Percentiles rank a stretch among this genome's conserved stretches.
Evolutionary conservation across 106 monocot genomes (phyloP).

Genomic region (Acorus gramineus): DNA sequence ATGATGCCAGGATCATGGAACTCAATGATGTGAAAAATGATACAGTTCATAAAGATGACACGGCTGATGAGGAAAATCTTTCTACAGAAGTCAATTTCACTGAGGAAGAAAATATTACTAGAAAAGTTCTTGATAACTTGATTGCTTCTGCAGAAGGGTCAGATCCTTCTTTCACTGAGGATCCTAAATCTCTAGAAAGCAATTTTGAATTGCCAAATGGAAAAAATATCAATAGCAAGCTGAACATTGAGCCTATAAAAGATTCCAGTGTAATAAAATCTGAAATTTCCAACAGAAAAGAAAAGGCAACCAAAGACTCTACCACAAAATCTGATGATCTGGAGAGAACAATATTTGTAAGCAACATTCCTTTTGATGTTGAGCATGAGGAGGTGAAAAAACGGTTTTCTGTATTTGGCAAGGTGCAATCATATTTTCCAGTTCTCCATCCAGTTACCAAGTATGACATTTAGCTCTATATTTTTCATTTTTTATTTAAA

Average conservation of each 20-base stretch:
- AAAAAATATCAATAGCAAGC: constrained; percentile 10
- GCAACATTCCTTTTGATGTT: constrained; percentile 89
- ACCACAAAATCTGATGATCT: constrained; percentile 34
- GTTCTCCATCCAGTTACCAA: constrained; percentile 90
- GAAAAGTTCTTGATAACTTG: constrained; percentile 63
- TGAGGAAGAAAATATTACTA: constrained; percentile 62
- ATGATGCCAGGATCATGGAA: constrained; percentile 1
- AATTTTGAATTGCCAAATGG: background rate
- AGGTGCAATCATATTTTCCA: constrained; percentile 52
- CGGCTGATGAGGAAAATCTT: constrained; percentile 10
- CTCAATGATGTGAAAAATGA: background rate
- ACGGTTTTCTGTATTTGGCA: constrained; percentile 79
- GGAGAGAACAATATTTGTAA: constrained; percentile 77
- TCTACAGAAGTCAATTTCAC: constrained; percentile 32
- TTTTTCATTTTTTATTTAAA: too few relatives aligned
- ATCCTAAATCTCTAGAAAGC: constrained; percentile 21
- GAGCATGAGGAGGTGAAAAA: constrained; percentile 70
- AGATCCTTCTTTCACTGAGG: constrained; percentile 7
- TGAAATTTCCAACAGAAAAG: constrained; percentile 12
- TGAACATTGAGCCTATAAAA: constrained; percentile 11
- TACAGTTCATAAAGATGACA: constrained; percentile 9
- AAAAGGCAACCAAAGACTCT: constrained; percentile 9
- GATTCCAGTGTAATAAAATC: background rate
- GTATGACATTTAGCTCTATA: constrained; percentile 22
- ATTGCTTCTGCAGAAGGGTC: constrained; percentile 26